Conservation (phyloP, 305 asterid species). For the Nicotiana rustica region DNA sequence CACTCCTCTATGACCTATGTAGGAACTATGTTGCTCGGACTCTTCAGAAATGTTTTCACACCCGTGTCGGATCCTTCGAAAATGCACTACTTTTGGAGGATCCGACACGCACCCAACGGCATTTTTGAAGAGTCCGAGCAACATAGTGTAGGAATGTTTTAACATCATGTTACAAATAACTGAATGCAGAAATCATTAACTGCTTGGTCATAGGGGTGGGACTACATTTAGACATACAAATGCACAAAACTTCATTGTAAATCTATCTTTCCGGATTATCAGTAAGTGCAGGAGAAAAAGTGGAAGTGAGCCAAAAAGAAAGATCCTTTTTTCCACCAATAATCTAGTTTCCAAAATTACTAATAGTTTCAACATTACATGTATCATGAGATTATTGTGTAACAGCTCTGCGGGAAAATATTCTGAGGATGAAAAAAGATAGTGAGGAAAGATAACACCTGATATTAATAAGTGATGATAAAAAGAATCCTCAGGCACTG, state of each 20-base stretch:
- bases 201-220: not conserved
- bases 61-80: too few relatives aligned
- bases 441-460: slow-evolving; percentile 20
- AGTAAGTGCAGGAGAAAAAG: not conserved
- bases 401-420: slow-evolving; percentile 9
- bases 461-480: not conserved
- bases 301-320: slow-evolving; percentile 17
- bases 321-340: not conserved
- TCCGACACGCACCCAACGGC: too few relatives aligned
- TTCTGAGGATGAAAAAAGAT: slow-evolving; percentile 13
- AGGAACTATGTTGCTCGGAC: too few relatives aligned
- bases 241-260: not conserved
- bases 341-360: not conserved
- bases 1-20: not conserved
- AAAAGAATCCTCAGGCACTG: not conserved
- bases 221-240: slow-evolving; percentile 1
- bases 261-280: slow-evolving; percentile 16
- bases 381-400: not conserved
- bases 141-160: not conserved
- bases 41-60: too few relatives aligned
- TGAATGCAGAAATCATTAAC: slow-evolving; percentile 9
- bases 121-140: too few relatives aligned
- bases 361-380: not conserved
- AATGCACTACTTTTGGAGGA: too few relatives aligned
- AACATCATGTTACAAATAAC: not conserved